Percentiles rank a stretch among this genome's conserved stretches.
Conservation (phyloP, 2,329 filamentous ascomycete genomes). For the Fusarium papillatum region DNA sequence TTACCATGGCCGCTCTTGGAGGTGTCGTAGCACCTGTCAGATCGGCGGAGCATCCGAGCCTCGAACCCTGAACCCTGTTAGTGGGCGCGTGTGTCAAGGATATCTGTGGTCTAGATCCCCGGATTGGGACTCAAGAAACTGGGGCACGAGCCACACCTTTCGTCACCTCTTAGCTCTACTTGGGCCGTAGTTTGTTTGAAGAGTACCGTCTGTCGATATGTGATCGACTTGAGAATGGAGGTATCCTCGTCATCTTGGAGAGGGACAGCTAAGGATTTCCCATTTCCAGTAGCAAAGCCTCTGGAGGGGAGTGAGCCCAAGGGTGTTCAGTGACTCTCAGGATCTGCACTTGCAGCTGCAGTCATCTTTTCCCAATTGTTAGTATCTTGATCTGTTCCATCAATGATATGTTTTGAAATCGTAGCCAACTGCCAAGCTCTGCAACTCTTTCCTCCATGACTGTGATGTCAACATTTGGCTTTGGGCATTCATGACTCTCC, state of each 20-base stretch:
- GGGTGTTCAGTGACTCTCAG: neutral
- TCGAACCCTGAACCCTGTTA: slow-evolving; percentile 43
- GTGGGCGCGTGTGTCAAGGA: slow-evolving; percentile 25
- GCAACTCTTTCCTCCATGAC: neutral
- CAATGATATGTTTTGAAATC: neutral
- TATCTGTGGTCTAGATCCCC: slow-evolving; percentile 30
- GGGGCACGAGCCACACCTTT: slow-evolving; percentile 32
- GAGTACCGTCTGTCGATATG: neutral
- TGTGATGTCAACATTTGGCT: neutral
- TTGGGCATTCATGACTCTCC: neutral
- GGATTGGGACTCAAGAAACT: slow-evolving; percentile 32
- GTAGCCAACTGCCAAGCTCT: neutral
- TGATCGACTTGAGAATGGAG: neutral
- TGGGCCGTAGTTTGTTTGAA: slow-evolving; percentile 14
- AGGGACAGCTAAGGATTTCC: neutral
- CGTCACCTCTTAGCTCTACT: neutral
- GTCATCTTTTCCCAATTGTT: neutral
- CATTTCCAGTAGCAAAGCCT: neutral
- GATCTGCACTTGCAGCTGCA: neutral
- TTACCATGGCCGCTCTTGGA: slow-evolving; percentile 12
- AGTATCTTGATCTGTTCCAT: neutral
- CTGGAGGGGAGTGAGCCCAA: neutral
- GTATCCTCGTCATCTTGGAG: neutral
- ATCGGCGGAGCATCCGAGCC: slow-evolving; percentile 36
- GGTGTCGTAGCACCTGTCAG: slow-evolving; percentile 15